Conservation (phyloP, 2,329 filamentous ascomycete genomes). For the Byssothecium circinans region DNA sequence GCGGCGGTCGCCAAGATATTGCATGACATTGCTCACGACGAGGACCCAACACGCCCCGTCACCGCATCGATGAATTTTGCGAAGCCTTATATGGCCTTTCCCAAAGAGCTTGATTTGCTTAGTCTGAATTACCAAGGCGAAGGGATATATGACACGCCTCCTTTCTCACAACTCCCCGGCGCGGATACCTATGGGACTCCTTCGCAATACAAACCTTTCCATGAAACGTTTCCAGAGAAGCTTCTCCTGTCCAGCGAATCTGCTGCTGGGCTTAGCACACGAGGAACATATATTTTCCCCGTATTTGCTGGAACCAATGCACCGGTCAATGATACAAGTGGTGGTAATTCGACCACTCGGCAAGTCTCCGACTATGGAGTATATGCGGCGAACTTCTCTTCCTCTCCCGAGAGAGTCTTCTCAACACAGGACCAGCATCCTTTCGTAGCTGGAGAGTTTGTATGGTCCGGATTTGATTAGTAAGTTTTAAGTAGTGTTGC, state of each 20-base stretch:
- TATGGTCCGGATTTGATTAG: constrained; percentile 57
- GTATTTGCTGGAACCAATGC: constrained; percentile 45
- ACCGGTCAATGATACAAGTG: constrained; percentile 39
- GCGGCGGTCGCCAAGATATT: constrained; percentile 40
- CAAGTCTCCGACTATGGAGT: constrained; percentile 57
- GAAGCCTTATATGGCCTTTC: constrained; percentile 44
- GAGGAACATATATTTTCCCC: constrained; percentile 58
- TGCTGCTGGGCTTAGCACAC: constrained; percentile 51
- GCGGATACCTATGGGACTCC: too few relatives aligned
- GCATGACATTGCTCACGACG: constrained; percentile 47
- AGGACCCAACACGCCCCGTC: constrained; percentile 52
- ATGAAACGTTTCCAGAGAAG: constrained; percentile 48
- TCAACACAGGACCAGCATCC: constrained; percentile 50
- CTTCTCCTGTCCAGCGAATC: constrained; percentile 41
- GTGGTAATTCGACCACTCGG: constrained; percentile 37
- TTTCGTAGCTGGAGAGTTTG: constrained; percentile 58
- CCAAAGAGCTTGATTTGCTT: constrained; percentile 50
- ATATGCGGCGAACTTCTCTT: constrained; percentile 52
- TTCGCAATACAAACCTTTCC: constrained; percentile 22
- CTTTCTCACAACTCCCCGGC: too few relatives aligned
- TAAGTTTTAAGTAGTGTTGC: too few relatives aligned
- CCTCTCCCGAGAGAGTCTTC: constrained; percentile 59
- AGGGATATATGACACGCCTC: constrained; percentile 16
- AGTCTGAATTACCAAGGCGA: constrained; percentile 61
- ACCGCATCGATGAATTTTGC: constrained; percentile 55